These are phyloP conservation scores for Fusarium sp. DNA, from an alignment of 2,329 filamentous ascomycete genomes.

Conservation along the genomic window DNA sequence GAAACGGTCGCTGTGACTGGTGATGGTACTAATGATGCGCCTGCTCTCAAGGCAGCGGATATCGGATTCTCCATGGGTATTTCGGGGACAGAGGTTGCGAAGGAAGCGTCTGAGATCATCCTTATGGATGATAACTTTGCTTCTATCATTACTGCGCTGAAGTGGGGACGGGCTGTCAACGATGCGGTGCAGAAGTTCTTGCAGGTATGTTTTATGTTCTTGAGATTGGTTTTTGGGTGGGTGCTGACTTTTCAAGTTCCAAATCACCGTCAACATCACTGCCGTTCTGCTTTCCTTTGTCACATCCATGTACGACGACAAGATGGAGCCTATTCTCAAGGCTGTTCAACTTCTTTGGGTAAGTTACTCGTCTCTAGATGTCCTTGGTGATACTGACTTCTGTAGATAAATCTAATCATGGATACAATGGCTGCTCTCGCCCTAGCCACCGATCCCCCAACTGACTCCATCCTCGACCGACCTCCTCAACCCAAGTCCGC, in stretches of 20 bases:
- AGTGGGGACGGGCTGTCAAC: conserved; percentile 82
- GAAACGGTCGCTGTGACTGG: conserved; percentile 86
- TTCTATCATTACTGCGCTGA: conserved; percentile 82
- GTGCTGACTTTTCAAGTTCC: conserved; percentile 55
- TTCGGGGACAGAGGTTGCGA: conserved; percentile 82
- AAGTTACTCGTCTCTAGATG: background rate
- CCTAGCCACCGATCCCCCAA: conserved; percentile 87
- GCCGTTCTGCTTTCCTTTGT: conserved; percentile 89
- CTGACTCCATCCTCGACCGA: conserved; percentile 79
- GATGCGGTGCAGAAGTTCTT: conserved; percentile 81
- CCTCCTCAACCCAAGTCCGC: conserved; percentile 69
- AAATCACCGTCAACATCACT: conserved; percentile 90
- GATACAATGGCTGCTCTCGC: conserved; percentile 92
- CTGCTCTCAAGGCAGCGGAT: conserved; percentile 81
- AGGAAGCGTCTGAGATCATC: conserved; percentile 86
- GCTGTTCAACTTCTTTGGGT: conserved; percentile 98
- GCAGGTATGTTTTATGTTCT: conserved; percentile 46
- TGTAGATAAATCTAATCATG: conserved; percentile 82
- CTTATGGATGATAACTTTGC: conserved; percentile 89
- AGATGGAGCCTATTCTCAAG: conserved; percentile 79
- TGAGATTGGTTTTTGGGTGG: rapidly evolving
- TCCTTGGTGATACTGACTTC: background rate
- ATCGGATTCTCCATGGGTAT: conserved; percentile 90
- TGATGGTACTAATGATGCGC: conserved; percentile 85
- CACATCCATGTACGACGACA: conserved; percentile 76